Evolutionary conservation across 331 rosid species (phyloP), one percentile per base, ranked within the genome.

Genomic region (Malus hybrid): DNA sequence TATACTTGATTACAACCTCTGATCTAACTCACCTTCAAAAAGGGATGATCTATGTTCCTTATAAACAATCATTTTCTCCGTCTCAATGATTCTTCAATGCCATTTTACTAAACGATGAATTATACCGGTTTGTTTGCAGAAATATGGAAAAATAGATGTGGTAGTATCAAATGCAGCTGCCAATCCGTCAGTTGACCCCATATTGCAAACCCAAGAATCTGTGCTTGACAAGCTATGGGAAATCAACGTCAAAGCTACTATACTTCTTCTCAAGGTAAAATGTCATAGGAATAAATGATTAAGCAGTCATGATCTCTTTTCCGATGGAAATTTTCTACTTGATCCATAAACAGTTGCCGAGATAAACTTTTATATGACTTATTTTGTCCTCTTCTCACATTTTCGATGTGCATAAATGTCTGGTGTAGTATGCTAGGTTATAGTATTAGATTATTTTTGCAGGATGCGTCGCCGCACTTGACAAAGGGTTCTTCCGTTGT

Each of bases 191-290:
- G 80, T 79, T 3, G 92, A 92, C 28, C 9, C 80, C 75, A 84
- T 94, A 67, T 80, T 94, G 88, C 81, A 78, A 73, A 85, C 92
- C 42, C 29, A 83, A 58, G 99, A 94, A 30, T 61, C 92, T 3
- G 84, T 86, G 66, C 96, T 94, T 44, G 97, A 94, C 91, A 94
- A 94, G 84, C 83, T 88, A 13, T 94, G 99, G 97, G 99, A 94
- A 67, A 84, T 92, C 71, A 94, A 94, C 87, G 99, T 94, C 87
- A 94, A 94, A 85, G 93, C 97, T 66, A 63, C 97, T 63, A 82
- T 94, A 71, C 95, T 92, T 82, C 88, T 94, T 83, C 83, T 92
- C 10, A 79, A 92, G 97, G 99, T 90, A 84, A 82, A 46, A 50
- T 63, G 66, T 36, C 46, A 32, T 19, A 29, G 67, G 61, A 18